Base-by-base conservation (phyloP, 1,139 yeast species). In the Kazachstania sp. region DNA sequence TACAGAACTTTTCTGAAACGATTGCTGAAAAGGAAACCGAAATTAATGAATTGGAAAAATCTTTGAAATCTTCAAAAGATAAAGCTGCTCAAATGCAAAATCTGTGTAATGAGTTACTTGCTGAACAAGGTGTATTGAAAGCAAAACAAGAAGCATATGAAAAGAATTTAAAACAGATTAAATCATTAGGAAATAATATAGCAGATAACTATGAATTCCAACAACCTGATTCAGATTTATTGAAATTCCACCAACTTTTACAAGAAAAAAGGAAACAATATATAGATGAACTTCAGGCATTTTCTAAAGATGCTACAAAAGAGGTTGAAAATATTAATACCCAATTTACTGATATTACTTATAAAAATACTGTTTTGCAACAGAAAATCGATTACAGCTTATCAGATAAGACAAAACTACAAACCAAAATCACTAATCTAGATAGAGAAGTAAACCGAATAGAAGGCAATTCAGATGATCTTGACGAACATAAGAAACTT, bases 81-180 rank as follows among this genome's bases (percentile, higher is more conserved):
- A 42, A 50, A 13, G 51, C 53, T 2, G 39, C 46, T 0, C 45
- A 53, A 0, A 50, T 63, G 4, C 56, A 52, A 20, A 34, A 34
- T 0, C 54, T 57, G n/a, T 71, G 73, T 46, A 75, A 76, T 52
- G 63, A 63, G 1, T 60, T 71, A 19, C 72, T 77, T 7, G 68
- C 79, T 31, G 59, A 70, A 42, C 79, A 79, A 53, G 95, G 94
- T 2, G 75, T 79, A 43, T 66, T 82, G 43, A 71, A 70, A 46
- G 77, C 81, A 0, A 73, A 75, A 44, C 71, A 70, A 47, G 77
- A 81, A 0, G 73, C 75, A 39, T 71, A 71, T 43, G 68, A 67
- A 2, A 68, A 67, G 5, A 65, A 71, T 50, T 57, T 66, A 16
- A 51, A 53, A 9, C 70, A 72, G 46, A 29, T 34, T 12, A 4